Percentiles rank a stretch among this genome's conserved stretches.
Evolutionary conservation across 257 asterid species (phyloP).

Genomic region (Parsonsia alboflavescens): DNA sequence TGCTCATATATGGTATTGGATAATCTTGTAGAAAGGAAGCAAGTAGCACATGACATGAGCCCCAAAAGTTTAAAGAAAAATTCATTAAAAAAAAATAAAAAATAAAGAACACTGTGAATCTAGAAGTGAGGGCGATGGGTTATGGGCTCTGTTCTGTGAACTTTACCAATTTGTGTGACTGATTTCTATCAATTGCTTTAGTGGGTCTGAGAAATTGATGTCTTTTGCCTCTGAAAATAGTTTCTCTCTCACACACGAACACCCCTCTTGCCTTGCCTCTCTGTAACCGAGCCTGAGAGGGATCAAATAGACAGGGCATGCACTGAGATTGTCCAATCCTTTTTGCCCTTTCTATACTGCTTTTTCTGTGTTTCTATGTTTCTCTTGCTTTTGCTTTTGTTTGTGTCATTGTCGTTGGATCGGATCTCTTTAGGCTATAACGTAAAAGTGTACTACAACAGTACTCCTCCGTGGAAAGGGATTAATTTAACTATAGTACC

Average conservation of each 20-base stretch:
- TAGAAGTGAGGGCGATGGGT: slow-evolving; percentile 10
- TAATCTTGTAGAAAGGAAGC: slow-evolving; percentile 21
- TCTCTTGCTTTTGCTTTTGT: slow-evolving; percentile 14
- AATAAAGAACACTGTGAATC: background rate
- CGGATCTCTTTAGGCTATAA: slow-evolving; percentile 24
- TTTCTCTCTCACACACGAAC: slow-evolving; percentile 15
- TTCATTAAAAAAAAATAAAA: no score
- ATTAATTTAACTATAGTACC: no score
- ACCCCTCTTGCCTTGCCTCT: background rate
- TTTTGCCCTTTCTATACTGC: slow-evolving; percentile 17
- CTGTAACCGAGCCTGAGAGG: slow-evolving; percentile 14
- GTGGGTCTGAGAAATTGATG: slow-evolving; percentile 23
- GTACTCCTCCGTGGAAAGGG: no score
- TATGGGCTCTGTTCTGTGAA: slow-evolving; percentile 31
- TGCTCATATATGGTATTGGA: slow-evolving; percentile 13
- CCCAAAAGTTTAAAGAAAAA: slow-evolving; percentile 12
- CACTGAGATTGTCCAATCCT: slow-evolving; percentile 37
- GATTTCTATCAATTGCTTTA: slow-evolving; percentile 20
- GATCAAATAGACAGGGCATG: slow-evolving; percentile 55
- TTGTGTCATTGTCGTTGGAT: slow-evolving; percentile 8
- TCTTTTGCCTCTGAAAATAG: background rate
- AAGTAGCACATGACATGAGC: slow-evolving; percentile 31
- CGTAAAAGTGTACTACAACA: no score
- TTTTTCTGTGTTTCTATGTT: slow-evolving; percentile 20
- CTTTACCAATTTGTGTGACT: slow-evolving; percentile 20